Evolutionary conservation across 192 early-diverging fungal genomes (phyloP), one percentile per base, ranked within the genome.

Genomic region (Coemansia sp.): DNA sequence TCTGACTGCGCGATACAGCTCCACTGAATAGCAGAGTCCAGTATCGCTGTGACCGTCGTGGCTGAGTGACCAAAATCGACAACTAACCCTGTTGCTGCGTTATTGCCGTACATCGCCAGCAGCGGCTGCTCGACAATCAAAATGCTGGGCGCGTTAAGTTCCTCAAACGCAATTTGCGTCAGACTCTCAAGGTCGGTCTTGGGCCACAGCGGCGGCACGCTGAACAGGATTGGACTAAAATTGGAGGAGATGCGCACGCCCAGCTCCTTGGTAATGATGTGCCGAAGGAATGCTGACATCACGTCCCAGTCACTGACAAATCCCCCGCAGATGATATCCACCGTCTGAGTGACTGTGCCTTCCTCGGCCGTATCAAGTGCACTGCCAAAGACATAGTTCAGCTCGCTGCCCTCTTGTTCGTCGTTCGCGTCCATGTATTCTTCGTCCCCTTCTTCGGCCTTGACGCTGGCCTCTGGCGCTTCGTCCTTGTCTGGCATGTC

Each of bases 91-190:
- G 90, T 91, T 6, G 91, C 79, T 9, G 88, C 72, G 34, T 90
- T 93, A 68, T 89, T 90, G 6, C 92, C 96, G 73, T 92, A 98
- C 10, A 94, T 71, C 1, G 92, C 88, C 72, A 93, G 80, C 54
- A 97, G 82, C 11, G 96, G 93, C 72, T 96, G 93, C 57, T 96
- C 94, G 24, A 91, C 84, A 49, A 98, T 85, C 65, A 90, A 88
- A 29, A 99, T 79, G 18, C 89, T 88, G 8, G 95, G 93, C 13
- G 90, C 88, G 75, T 99, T 97, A 61, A 97, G 86, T 24, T 91
- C 87, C 81, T 99, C 97, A 84, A 99, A 99, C 65, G 93, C 89
- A 43, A 97, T 91, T 79, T 96, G 94, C 18, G 92, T 88, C 34
- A 92, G 86, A 10, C 87, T 84, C 80, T 95, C 94, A 61, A 89